Evolutionary conservation across 2,329 filamentous ascomycete species (phyloP), one percentile per base, ranked within the genome.

Genomic region (Ceratocystis diversiconidia): DNA sequence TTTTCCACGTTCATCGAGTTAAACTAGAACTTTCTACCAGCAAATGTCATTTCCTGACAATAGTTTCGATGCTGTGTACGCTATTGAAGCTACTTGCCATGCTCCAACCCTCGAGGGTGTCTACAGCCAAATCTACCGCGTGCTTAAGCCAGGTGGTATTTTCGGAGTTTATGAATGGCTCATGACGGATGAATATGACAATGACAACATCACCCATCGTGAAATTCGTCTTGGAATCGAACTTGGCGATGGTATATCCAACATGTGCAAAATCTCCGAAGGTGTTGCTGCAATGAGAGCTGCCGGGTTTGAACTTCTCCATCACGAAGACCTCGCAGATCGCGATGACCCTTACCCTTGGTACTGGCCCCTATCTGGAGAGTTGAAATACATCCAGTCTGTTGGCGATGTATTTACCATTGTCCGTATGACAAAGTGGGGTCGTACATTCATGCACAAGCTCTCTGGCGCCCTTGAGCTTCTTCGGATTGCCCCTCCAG

Each of bases 161-260:
- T 99, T 97, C 72, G 94, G 92, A 73, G 92, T 97, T 63, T 99
- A 97, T 78, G 94, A 99, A 77, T 97, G 94, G 94, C 81, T 97
- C 73, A 97, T 99, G 94, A 97, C 92, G 5, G 92, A 96, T 69
- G 79, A 86, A 28, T 99, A 96, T 77, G 88, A 97, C 78, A 92
- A 95, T 74, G 81, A 88, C 68, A 91, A 96, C 80, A 76, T 89
- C 0, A 81, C 85, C 72, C 94, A 97, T 79, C 88, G 91, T 70
- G 85, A 89, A 74, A 94, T 97, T 73, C 89, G 94, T 69, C 85
- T 96, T 19, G 92, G 88, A 69, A 99, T 99, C 70, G 94, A 99
- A 80, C 86, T 90, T 74, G 94, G 94, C 72, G 88, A 97, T 73
- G 94, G 94, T 71, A 97, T 99, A 75, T 91, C 90, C 72, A 96